phyloP scores from a whole-genome alignment of 306 rosid species.

The Casuarina glauca region DNA sequence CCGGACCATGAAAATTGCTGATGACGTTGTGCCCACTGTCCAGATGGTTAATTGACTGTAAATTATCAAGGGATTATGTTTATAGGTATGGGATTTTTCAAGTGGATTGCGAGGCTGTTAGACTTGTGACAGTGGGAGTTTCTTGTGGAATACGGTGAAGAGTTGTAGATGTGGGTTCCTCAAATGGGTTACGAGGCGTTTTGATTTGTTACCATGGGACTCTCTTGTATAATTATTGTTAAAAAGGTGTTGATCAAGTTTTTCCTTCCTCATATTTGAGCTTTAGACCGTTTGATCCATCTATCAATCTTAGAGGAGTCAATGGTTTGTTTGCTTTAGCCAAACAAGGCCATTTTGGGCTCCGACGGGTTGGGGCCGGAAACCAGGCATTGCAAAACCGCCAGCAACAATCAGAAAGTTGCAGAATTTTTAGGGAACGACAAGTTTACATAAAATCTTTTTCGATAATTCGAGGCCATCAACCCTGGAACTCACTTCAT shows the following conservation, averaged over 20 bases:
- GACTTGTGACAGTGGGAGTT: background rate
- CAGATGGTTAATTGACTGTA: slow-evolving; percentile 5
- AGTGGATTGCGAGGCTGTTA: background rate
- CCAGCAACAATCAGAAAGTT: background rate
- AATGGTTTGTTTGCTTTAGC: too few relatives aligned
- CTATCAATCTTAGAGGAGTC: too few relatives aligned
- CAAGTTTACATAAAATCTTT: background rate
- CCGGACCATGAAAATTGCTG: slow-evolving; percentile 92
- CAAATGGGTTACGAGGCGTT: background rate
- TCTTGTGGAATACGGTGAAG: background rate
- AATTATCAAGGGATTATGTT: background rate
- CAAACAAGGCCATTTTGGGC: background rate
- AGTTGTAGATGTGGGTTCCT: background rate
- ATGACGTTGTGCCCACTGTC: slow-evolving; percentile 16
- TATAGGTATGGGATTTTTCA: slow-evolving; percentile 2
- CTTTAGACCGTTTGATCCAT: background rate
- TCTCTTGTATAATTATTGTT: background rate
- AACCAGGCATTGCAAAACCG: background rate
- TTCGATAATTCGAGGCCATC: slow-evolving; percentile 4
- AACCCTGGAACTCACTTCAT: background rate
- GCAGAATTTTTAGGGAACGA: background rate
- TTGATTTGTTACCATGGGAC: background rate
- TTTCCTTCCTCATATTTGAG: background rate
- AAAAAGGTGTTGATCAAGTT: background rate
- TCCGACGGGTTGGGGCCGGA: background rate